A percentile compares a stretch with the other conserved stretches of the same genome.
These are phyloP conservation scores for Trametes versicolor DNA, from an alignment of 1,284 basidiomycete species.

Conservation along the genomic window DNA sequence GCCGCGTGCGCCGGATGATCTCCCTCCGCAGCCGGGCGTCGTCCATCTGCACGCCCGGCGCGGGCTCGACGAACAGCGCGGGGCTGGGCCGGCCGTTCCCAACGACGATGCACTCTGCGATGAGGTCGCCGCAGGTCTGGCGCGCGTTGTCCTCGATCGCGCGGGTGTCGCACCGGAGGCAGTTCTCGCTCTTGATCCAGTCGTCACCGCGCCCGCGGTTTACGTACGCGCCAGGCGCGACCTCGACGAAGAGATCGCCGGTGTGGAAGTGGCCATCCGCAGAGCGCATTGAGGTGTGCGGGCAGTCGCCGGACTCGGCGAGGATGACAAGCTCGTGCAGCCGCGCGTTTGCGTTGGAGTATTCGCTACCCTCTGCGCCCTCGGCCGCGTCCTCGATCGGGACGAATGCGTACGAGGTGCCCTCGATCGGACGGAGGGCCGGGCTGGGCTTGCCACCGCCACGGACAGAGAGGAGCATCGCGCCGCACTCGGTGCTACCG, in stretches of 20 bases:
- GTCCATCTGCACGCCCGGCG: slow-evolving; percentile 50
- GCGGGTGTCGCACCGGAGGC: slow-evolving; percentile 77
- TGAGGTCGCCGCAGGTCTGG: slow-evolving; percentile 59
- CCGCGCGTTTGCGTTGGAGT: slow-evolving; percentile 57
- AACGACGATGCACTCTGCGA: slow-evolving; percentile 70
- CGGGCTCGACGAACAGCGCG: slow-evolving; percentile 69
- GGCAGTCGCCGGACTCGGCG: slow-evolving; percentile 70
- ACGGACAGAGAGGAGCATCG: slow-evolving; percentile 65
- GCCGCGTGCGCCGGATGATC: slow-evolving; percentile 66
- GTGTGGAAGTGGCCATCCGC: slow-evolving; percentile 76
- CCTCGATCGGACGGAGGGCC: slow-evolving; percentile 54
- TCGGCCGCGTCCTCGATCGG: slow-evolving; percentile 53
- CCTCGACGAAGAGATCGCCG: slow-evolving; percentile 75
- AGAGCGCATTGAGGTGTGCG: slow-evolving; percentile 61
- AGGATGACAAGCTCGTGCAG: slow-evolving; percentile 73
- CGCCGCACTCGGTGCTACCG: slow-evolving; percentile 77
- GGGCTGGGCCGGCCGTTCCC: slow-evolving; percentile 72
- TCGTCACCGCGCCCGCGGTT: slow-evolving; percentile 76
- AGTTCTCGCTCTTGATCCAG: slow-evolving; percentile 81
- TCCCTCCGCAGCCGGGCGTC: slow-evolving; percentile 61
- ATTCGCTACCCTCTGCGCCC: slow-evolving; percentile 44
- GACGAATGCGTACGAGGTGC: slow-evolving; percentile 65
- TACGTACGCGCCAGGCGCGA: slow-evolving; percentile 59
- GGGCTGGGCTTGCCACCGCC: slow-evolving; percentile 49
- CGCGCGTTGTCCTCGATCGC: slow-evolving; percentile 77